phyloP scores from a whole-genome alignment of 2,329 filamentous ascomycete species.

The Fusarium metavorans region DNA sequence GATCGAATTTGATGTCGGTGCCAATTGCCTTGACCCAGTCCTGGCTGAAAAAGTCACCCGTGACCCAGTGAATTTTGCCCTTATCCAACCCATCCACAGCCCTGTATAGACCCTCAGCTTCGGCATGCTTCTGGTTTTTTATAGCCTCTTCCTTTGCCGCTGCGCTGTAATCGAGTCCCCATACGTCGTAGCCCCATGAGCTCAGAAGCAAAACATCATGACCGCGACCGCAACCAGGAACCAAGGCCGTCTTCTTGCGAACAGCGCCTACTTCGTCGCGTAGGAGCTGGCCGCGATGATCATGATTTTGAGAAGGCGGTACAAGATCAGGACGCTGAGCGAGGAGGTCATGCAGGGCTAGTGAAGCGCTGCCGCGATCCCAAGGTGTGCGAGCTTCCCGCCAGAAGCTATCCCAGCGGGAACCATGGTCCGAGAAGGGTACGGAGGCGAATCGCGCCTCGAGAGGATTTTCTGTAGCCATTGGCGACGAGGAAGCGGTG shows the following conservation, averaged over 20 bases:
- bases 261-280: constrained; percentile 40
- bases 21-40: constrained; percentile 63
- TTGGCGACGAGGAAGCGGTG: constrained; percentile 22
- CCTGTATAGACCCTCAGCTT: constrained; percentile 58
- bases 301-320: constrained; percentile 49
- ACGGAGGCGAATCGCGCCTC: constrained; percentile 50
- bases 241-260: constrained; percentile 65
- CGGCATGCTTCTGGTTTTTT: constrained; percentile 55
- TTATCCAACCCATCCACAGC: constrained; percentile 52
- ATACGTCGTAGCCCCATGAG: constrained; percentile 80
- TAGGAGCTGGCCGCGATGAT: constrained; percentile 46
- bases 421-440: constrained; percentile 50
- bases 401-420: constrained; percentile 63
- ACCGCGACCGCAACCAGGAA: constrained; percentile 85
- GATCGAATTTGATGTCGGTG: constrained; percentile 68
- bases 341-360: constrained; percentile 67
- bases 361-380: constrained; percentile 66
- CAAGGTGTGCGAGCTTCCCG: constrained; percentile 61
- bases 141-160: constrained; percentile 59
- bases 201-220: constrained; percentile 84
- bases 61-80: constrained; percentile 67
- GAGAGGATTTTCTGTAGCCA: constrained; percentile 42
- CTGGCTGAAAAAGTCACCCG: constrained; percentile 75
- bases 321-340: constrained; percentile 59
- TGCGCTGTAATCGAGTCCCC: constrained; percentile 77